Conservation (phyloP, 176 grass and related monocot species). For the Aegilops tauschii region DNA sequence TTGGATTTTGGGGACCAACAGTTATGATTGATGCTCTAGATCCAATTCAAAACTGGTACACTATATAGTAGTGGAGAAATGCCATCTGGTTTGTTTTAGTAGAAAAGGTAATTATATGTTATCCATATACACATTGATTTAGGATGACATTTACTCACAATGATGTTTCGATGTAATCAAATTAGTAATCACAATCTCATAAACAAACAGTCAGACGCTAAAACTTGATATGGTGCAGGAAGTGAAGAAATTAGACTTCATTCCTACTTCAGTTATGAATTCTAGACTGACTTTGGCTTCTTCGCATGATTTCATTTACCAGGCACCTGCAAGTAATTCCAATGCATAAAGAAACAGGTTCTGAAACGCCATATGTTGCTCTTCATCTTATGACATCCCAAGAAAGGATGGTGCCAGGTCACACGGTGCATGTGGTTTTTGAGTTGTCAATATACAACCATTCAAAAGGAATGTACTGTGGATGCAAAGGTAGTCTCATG, state of each 20-base stretch:
- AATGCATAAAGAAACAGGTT: background rate
- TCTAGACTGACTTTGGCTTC: background rate
- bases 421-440: background rate
- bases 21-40: no score
- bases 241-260: background rate
- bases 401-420: background rate
- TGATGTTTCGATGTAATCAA: background rate
- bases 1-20: no score
- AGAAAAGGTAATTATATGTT: background rate
- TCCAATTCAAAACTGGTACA: no score
- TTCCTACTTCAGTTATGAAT: background rate
- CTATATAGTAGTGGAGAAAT: background rate
- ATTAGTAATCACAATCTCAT: background rate
- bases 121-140: background rate
- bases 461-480: constrained; percentile 6
- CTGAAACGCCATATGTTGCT: constrained; percentile 15
- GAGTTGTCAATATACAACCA: constrained; percentile 37
- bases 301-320: background rate
- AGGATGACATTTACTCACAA: background rate
- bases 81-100: background rate
- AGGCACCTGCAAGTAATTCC: constrained; percentile 1
- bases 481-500: constrained; percentile 20
- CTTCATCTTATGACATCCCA: background rate
- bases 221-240: background rate
- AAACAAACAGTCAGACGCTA: background rate